These are phyloP conservation scores for Fomitopsis pulvina DNA, from an alignment of 768 basidiomycete species.

Conservation along the genomic window DNA sequence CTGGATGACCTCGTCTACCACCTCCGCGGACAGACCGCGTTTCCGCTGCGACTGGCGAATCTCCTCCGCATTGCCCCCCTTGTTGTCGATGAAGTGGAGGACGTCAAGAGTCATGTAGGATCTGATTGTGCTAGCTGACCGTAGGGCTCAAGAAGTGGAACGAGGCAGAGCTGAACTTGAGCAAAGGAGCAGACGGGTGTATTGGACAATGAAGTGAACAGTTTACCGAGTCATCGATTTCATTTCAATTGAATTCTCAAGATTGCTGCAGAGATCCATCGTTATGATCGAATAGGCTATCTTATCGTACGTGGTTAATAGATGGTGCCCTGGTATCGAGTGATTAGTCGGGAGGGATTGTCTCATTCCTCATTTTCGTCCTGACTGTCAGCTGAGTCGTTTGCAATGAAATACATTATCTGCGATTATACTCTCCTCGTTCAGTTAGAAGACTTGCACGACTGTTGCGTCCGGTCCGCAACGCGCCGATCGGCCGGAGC, in stretches of 20 bases:
- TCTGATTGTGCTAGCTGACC: not conserved
- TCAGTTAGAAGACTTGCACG: not conserved
- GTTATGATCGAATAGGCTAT: not conserved
- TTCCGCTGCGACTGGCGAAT: slow-evolving; percentile 91
- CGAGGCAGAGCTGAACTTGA: not conserved
- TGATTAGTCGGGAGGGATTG: not conserved
- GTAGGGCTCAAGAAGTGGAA: not conserved
- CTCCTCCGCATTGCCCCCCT: slow-evolving; percentile 87
- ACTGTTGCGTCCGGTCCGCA: not conserved
- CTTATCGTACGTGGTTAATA: not conserved
- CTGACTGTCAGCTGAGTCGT: not conserved
- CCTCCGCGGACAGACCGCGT: slow-evolving; percentile 80
- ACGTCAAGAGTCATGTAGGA: slow-evolving; percentile 75
- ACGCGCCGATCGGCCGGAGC: not conserved
- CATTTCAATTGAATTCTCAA: not conserved
- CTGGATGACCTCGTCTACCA: slow-evolving; percentile 90
- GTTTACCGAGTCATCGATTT: slow-evolving; percentile 1
- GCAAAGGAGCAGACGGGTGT: no score
- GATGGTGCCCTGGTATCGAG: not conserved
- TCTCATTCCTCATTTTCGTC: no score
- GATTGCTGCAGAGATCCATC: not conserved
- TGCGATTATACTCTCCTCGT: not conserved
- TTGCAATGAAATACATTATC: not conserved
- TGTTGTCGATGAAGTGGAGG: slow-evolving; percentile 72
- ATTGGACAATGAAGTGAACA: not conserved